Evolutionary conservation across 495 filamentous ascomycete species (phyloP).

Genomic region (Lindgomyces ingoldianus): DNA sequence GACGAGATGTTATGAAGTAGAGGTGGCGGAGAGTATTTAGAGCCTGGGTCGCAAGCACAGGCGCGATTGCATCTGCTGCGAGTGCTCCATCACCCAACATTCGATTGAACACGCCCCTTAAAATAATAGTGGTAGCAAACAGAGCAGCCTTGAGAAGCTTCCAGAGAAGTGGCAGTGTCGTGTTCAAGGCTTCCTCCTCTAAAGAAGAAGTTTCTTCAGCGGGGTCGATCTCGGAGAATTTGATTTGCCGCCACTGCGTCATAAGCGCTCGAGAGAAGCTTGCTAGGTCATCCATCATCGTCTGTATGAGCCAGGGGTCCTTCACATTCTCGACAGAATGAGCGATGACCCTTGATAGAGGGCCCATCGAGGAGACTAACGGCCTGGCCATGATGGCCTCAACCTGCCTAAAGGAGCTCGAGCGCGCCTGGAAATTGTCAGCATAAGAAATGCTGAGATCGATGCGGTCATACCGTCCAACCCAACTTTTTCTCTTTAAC

Average conservation of each 20-base stretch:
- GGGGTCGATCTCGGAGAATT: conserved; percentile 78
- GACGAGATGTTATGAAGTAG: conserved; percentile 82
- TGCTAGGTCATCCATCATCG: conserved; percentile 68
- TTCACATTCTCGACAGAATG: conserved; percentile 68
- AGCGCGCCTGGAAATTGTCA: conserved; percentile 40
- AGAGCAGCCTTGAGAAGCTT: conserved; percentile 75
- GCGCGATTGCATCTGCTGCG: conserved; percentile 60
- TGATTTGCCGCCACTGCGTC: conserved; percentile 82
- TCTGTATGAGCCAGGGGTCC: conserved; percentile 62
- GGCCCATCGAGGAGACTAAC: conserved; percentile 73
- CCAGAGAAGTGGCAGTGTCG: conserved; percentile 78
- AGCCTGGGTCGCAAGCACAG: conserved; percentile 71
- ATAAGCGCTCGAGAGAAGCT: conserved; percentile 70
- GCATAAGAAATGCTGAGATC: not conserved
- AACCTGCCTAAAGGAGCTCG: conserved; percentile 51
- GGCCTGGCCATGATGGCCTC: conserved; percentile 58
- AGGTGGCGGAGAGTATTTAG: conserved; percentile 79
- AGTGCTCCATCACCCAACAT: conserved; percentile 59
- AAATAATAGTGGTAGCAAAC: conserved; percentile 74
- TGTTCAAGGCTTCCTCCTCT: conserved; percentile 65
- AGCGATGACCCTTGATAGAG: conserved; percentile 73
- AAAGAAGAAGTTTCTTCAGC: conserved; percentile 72
- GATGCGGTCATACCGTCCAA: conserved; percentile 58
- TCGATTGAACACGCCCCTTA: conserved; percentile 72
- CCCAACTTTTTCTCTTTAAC: conserved; percentile 63